Base-by-base conservation (phyloP, 2,329 filamentous ascomycete genomes). In the Clonostachys rhizophaga region DNA sequence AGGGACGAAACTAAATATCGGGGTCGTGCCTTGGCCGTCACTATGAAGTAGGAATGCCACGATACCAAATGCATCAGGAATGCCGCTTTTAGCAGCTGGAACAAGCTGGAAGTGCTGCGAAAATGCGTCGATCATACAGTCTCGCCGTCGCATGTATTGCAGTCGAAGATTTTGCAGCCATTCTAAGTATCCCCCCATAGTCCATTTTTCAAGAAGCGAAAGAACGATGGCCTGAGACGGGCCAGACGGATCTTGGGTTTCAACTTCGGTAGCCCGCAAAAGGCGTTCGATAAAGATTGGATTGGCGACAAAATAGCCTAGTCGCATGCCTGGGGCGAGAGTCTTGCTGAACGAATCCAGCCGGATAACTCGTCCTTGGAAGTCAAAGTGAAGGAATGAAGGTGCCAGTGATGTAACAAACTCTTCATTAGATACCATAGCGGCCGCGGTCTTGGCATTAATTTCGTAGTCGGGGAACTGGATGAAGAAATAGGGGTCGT, bases 91-190 rank as follows among this genome's bases (percentile, higher is more conserved):
- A 1, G 52, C 10, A 9, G 61, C 45, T 4, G 43, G 45, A 20
- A 61, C 18, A 18, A 60, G 11, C 51, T 33, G 2, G 44, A 13
- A 14, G 47, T 36, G 36, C 18, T 18, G 18, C 18, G 18, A 18
- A 18, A 62, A 87, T 0, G 84, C 83, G 16, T 72, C 68, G 12
- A 88, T 69, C 46, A 90, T 78, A 44, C 76, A 75, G 59, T 89
- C 76, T 43, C 87, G 70, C 35, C 87, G 76, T 43, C 68, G 67
- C 3, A 85, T 87, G 63, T 90, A 91, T 58, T 86, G 75, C 60
- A 82, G 67, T 45, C 86, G 79, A 47, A 91, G 71, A 61, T 82
- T 73, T 49, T 88, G 80, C 45, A 91, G 70, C 87, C 87, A 91
- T 60, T 84, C 78, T 7, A 91, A 64, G 59, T 87, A 91, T n/a